These are phyloP conservation scores for Erigeron philadelphicus DNA, from an alignment of 140 eudicot genomes.

Conservation along the genomic window DNA sequence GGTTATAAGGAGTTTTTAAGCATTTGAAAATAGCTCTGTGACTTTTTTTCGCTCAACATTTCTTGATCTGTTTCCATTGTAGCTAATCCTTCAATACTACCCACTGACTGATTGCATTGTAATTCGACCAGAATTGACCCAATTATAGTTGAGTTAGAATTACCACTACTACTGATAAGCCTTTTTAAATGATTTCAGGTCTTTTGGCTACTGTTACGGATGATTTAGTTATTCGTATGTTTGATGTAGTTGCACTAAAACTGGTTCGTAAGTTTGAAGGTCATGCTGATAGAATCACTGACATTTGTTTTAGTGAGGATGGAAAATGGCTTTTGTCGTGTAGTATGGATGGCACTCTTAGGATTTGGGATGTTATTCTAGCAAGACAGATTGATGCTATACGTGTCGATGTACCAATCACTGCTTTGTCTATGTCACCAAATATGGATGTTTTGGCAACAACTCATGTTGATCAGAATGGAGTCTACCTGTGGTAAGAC, in stretches of 20 bases:
- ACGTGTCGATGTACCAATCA: conserved; percentile 70
- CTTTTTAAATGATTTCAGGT: conserved; percentile 39
- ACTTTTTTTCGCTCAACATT: too few species aligned
- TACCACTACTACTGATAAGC: not conserved
- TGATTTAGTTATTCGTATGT: conserved; percentile 83
- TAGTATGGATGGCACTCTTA: conserved; percentile 96
- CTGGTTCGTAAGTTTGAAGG: conserved; percentile 93
- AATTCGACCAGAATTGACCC: too few species aligned
- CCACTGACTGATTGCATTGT: too few species aligned
- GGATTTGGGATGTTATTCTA: conserved; percentile 88
- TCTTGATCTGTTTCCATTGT: too few species aligned
- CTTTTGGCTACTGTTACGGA: conserved; percentile 86
- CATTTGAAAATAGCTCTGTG: too few species aligned
- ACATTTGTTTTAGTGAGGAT: conserved; percentile 91
- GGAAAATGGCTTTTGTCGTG: conserved; percentile 97
- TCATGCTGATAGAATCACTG: conserved; percentile 76
- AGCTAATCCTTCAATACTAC: too few species aligned
- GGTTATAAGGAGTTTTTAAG: too few species aligned
- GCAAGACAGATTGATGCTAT: conserved; percentile 94
- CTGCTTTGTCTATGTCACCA: conserved; percentile 86
- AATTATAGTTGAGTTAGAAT: too few species aligned
- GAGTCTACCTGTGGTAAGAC: conserved; percentile 76
- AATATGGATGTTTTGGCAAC: conserved; percentile 97
- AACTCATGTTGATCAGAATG: conserved; percentile 92
- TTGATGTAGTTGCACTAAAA: conserved; percentile 76